phyloP scores from a whole-genome alignment of 176 grass and related monocot genomes.

The Puccinellia tenuiflora region DNA sequence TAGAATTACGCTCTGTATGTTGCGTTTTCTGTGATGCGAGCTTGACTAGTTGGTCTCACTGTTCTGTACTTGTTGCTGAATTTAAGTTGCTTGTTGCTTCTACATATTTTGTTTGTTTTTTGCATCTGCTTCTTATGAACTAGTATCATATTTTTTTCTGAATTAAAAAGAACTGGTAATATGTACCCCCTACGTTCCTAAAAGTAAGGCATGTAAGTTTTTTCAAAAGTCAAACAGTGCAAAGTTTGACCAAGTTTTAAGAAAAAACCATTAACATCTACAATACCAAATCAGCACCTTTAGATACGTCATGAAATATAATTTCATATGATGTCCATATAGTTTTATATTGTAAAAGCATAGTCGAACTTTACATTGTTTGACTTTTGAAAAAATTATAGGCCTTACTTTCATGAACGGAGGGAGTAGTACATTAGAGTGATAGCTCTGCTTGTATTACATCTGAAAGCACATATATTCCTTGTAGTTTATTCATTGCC shows the following conservation, averaged over 20 bases:
- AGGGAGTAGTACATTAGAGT: background rate
- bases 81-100: background rate
- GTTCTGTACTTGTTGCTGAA: background rate
- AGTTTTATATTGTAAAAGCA: too few relatives aligned
- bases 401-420: too few relatives aligned
- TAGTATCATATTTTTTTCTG: background rate
- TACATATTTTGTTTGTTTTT: background rate
- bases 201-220: too few relatives aligned
- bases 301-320: too few relatives aligned
- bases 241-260: too few relatives aligned
- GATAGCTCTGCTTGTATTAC: constrained; percentile 13
- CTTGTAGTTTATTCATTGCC: background rate
- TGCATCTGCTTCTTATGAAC: background rate
- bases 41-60: background rate
- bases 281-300: too few relatives aligned
- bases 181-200: too few relatives aligned
- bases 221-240: too few relatives aligned
- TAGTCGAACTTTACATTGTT: too few relatives aligned
- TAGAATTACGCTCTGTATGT: background rate
- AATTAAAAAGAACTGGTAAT: background rate
- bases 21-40: background rate
- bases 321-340: too few relatives aligned
- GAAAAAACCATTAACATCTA: too few relatives aligned
- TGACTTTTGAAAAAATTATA: too few relatives aligned
- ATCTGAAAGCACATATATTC: background rate